Evolutionary conservation across 1,284 basidiomycete species (phyloP), one percentile per base, ranked within the genome.

Genomic region (Neolentinus lepideus): DNA sequence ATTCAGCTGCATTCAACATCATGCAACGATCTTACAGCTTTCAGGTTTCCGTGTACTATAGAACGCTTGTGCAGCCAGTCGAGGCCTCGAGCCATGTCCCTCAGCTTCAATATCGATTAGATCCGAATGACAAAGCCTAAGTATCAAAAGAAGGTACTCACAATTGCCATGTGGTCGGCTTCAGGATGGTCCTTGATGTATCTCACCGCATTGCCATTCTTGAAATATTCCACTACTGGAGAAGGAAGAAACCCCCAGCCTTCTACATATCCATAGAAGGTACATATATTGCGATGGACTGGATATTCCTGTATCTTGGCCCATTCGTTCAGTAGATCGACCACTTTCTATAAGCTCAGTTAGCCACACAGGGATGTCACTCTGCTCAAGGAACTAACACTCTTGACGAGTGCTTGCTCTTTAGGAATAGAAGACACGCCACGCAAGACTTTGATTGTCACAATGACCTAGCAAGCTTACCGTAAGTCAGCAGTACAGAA

Each of bases 41-140:
- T 60, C 3, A 66, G 38, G 52, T 66, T 63, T 0, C 63, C 64
- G 53, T 66, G 65, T 12, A 63, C 46, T 8, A 65, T 45, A 24
- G 24, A 16, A 11, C n/a, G 29, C 31, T 9, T 14, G 21, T 55
- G 54, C 2, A 55, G 46, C 38, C 47, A 55, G 51, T 27, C 19
- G 2, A 55, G 54, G 11, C 45, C 54, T n/a, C 22, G 8, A 21
- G 54, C 54, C 3, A 55, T 55, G 24, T 51, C 22, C 11, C 9
- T n/a, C 4, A 51, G n/a, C 54, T 55, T 21, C n/a, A 16, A n/a
- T n/a, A n/a, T 14, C 27, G 6, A 16, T 46, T 16, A 46, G 24
- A 19, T 6, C n/a, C 19, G 16, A 46, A 16, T 4, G 6, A 6
- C 19, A n/a, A n/a, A n/a, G n/a, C 43, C n/a, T 25, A 25, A 16